Percentiles rank a stretch among this genome's conserved stretches.
Conservation (phyloP, 345 rosid species). For the Salix exigua region DNA sequence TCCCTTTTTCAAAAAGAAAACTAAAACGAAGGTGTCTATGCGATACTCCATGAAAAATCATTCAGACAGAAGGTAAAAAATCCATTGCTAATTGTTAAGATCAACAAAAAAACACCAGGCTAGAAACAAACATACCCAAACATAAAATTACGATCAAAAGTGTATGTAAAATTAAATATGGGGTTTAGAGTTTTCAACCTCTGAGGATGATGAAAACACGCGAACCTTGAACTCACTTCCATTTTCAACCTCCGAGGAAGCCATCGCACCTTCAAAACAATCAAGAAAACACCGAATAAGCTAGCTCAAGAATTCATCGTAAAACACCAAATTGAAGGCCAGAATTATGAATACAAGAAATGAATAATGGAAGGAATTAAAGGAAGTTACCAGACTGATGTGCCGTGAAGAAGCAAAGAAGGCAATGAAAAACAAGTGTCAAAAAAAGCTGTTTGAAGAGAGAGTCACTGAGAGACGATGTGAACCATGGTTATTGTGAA, state of each 20-base stretch:
- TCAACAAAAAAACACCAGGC: neutral
- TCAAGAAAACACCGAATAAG: constrained; percentile 3
- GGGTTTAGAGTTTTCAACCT: constrained; percentile 34
- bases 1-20: too few species aligned
- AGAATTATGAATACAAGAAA: neutral
- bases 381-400: constrained; percentile 25
- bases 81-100: neutral
- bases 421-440: neutral
- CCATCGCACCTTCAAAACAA: constrained; percentile 19
- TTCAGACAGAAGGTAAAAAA: neutral
- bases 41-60: too few species aligned
- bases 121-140: neutral
- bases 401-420: constrained; percentile 15
- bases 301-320: constrained; percentile 7
- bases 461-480: too few species aligned
- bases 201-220: constrained; percentile 58
- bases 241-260: constrained; percentile 31
- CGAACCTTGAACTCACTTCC: constrained; percentile 43
- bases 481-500: neutral
- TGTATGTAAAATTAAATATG: neutral
- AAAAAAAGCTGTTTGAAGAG: neutral
- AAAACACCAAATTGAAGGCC: neutral
- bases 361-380: neutral
- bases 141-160: neutral
- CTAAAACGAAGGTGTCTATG: too few species aligned